phyloP scores from a whole-genome alignment of 2,329 filamentous ascomycete species.

The Colletotrichum higginsianum region DNA sequence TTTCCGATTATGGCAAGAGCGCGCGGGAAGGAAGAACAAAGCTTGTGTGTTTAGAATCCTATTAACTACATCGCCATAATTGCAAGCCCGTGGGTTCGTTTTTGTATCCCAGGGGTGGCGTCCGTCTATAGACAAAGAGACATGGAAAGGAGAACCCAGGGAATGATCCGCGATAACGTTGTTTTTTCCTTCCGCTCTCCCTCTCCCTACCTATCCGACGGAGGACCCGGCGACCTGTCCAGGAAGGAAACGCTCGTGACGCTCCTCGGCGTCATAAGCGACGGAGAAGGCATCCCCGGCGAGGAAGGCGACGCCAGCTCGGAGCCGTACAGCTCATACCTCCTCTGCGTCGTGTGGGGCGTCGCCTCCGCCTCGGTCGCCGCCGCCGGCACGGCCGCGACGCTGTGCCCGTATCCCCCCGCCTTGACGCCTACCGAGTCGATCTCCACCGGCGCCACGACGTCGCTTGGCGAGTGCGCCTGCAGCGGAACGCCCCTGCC shows the following conservation, averaged over 20 bases:
- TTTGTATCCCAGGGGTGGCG: neutral
- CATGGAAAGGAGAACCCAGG: neutral
- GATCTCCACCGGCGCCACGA: constrained; percentile 69
- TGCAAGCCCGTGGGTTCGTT: neutral
- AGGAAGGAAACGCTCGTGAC: constrained; percentile 21
- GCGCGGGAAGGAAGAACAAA: neutral
- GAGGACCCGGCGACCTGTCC: constrained; percentile 33
- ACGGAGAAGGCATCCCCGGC: constrained; percentile 22
- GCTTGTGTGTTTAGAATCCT: neutral
- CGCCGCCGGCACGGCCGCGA: constrained; percentile 21
- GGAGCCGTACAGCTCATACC: constrained; percentile 63
- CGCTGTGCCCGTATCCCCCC: neutral
- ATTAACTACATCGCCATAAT: neutral
- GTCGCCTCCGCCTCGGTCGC: constrained; percentile 44
- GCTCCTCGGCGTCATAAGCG: constrained; percentile 32
- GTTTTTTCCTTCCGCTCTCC: neutral
- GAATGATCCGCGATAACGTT: neutral
- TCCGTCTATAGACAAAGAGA: neutral
- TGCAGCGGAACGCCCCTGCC: constrained; percentile 59
- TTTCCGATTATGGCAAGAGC: constrained; percentile 1
- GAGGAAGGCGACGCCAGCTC: constrained; percentile 45
- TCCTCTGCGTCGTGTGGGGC: constrained; percentile 46
- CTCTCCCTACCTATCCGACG: constrained; percentile 1
- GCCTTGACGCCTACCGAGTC: constrained; percentile 52
- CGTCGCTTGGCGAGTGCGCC: constrained; percentile 65